Percentiles rank a stretch among this genome's conserved stretches.
Evolutionary conservation across 208 protist genomes (phyloP).

Genomic region (Leishmania turanica): DNA sequence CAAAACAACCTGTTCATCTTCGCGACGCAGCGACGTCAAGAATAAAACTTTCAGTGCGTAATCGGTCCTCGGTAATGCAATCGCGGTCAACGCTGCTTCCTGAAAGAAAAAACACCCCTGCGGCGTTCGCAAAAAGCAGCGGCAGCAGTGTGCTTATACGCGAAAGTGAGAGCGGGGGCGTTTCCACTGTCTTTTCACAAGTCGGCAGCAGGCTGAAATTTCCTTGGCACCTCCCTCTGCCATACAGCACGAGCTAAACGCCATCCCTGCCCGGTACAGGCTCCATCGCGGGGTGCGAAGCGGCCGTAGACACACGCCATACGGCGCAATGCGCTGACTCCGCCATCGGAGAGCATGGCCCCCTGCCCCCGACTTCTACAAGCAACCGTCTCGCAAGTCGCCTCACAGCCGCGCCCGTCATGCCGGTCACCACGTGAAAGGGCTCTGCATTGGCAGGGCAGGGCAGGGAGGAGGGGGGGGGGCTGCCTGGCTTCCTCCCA

Average conservation of each 20-base stretch:
- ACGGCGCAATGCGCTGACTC: not conserved
- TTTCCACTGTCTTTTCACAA: not conserved
- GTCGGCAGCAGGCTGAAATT: not conserved
- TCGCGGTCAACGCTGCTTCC: not conserved
- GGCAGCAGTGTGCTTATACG: not conserved
- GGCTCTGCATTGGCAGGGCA: not conserved
- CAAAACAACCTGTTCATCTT: not conserved
- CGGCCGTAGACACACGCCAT: not conserved
- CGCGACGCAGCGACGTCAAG: not conserved
- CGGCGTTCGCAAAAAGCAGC: not conserved
- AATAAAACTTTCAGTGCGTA: not conserved
- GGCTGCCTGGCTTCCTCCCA: not conserved
- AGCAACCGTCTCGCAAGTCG: not conserved
- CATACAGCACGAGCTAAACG: not conserved
- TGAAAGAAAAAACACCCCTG: not conserved
- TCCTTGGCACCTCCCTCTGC: not conserved
- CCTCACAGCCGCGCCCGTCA: not conserved
- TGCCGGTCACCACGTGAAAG: not conserved
- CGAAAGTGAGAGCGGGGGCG: not conserved
- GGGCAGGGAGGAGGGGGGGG: not conserved
- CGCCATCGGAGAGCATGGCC: too few species aligned
- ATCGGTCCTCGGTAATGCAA: not conserved
- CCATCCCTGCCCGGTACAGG: not conserved
- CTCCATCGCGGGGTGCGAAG: not conserved
- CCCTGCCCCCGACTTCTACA: not conserved